Evolutionary conservation across 2,329 filamentous ascomycete species (phyloP).

Genomic region (Colletotrichum noveboracense): DNA sequence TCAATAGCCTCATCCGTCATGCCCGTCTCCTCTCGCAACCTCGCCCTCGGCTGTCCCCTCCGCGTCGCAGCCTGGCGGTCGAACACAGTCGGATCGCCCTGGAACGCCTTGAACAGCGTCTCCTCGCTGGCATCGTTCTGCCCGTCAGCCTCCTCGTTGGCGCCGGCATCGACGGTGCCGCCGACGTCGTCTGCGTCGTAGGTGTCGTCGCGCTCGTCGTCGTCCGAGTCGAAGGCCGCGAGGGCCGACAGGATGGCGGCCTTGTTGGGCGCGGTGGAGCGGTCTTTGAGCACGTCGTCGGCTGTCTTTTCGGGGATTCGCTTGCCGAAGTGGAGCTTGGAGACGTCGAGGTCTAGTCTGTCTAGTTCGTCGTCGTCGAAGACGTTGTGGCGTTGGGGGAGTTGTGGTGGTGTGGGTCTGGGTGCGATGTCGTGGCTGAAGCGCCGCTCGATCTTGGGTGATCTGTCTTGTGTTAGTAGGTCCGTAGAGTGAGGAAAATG

Average conservation of each 20-base stretch:
- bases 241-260: conserved; percentile 88
- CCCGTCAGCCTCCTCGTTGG: conserved; percentile 59
- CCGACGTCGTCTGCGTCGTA: conserved; percentile 94
- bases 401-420: conserved; percentile 59
- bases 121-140: conserved; percentile 67
- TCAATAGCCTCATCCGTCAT: conserved; percentile 96
- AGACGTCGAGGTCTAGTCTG: conserved; percentile 67
- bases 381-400: conserved; percentile 71
- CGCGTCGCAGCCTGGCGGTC: conserved; percentile 74
- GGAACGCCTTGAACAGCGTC: conserved; percentile 75
- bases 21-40: conserved; percentile 76
- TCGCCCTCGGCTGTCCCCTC: conserved; percentile 64
- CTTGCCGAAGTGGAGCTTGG: conserved; percentile 81
- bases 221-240: conserved; percentile 88
- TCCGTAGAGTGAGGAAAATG: neutral
- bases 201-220: conserved; percentile 96
- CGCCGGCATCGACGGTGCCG: conserved; percentile 77
- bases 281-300: conserved; percentile 74
- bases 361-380: conserved; percentile 85
- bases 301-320: conserved; percentile 66
- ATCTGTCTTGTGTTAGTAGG: conserved; percentile 27
- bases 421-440: conserved; percentile 54
- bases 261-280: conserved; percentile 72
- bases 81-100: conserved; percentile 69
- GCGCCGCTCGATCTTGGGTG: conserved; percentile 9